Base-by-base conservation (phyloP, 257 asterid species). In the Handroanthus guayacan region DNA sequence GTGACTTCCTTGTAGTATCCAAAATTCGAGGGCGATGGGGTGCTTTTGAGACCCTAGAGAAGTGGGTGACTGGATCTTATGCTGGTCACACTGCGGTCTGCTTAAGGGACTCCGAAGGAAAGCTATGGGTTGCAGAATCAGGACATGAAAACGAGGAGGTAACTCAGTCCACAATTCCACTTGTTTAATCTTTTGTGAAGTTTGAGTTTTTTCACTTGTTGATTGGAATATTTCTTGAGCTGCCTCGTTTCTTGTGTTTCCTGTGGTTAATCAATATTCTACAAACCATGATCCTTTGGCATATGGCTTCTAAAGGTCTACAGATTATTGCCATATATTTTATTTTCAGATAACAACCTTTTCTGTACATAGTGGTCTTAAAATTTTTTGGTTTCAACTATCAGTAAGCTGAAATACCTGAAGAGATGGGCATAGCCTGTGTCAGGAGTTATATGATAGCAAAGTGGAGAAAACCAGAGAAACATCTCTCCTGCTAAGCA, bases 111-210 rank as follows among this genome's bases (percentile, higher is more conserved):
- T 71, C 88, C 20, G 83, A 87, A 34, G 94, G 96, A 72, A 84
- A 87, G 78, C 86, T 90, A 48, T 90, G 92, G 92, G 94, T 90
- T 65, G 92, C 87, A n/a, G 96, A 90, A 82, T 90, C 96, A 11
- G 96, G 96, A 47, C 86, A 88, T 69, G 87, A 88, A 34, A 80
- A 90, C 75, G 88, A 90, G n/a, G 13, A 88, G 89, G 96, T 88
- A 84, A 67, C 16, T 37, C 9, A 48, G 64, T 13, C 56, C 18
- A 47, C 13, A 63, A 3, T 6, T 36, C 6, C 2, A n/a, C 34
- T 5, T 56, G 5, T 17, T 54, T 67, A 50, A 18, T 60, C 14
- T 54, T 43, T 68, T 31, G 10, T 16, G 61, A 51, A 54, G 50
- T 56, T 18, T 17, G 8, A 16, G 57, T 38, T 51, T 47, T 16